A percentile compares a stretch with the other conserved stretches of the same genome.
These are phyloP conservation scores for Colletotrichum camelliae DNA, from an alignment of 2,329 filamentous ascomycete genomes.

Conservation along the genomic window DNA sequence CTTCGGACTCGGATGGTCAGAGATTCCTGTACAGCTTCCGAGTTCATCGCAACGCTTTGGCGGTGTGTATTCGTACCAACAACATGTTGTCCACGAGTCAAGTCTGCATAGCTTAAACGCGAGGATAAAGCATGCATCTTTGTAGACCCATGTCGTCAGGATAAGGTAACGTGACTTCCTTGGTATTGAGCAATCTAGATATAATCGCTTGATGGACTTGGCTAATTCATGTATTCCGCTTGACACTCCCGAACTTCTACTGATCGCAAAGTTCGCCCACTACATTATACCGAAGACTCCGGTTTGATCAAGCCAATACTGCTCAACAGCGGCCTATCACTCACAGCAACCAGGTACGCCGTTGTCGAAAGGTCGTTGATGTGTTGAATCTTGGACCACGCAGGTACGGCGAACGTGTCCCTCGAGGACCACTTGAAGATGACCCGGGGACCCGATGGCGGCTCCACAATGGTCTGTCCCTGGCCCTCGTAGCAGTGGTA, in stretches of 20 bases:
- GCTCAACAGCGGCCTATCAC: constrained; percentile 39
- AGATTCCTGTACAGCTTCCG: neutral
- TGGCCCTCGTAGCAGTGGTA: constrained; percentile 58
- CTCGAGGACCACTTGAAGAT: constrained; percentile 48
- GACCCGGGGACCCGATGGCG: constrained; percentile 32
- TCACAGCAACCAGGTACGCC: constrained; percentile 38
- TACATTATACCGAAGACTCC: neutral
- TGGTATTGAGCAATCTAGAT: neutral
- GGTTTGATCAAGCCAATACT: constrained; percentile 29
- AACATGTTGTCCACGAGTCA: too few species aligned
- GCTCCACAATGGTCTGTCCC: constrained; percentile 46
- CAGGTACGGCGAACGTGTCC: constrained; percentile 59
- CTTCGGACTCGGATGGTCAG: neutral
- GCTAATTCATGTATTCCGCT: neutral
- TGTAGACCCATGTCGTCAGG: too few species aligned
- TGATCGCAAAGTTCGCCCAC: too few species aligned
- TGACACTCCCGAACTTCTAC: neutral
- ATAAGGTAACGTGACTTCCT: neutral
- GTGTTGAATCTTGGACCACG: constrained; percentile 56
- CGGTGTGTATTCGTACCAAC: too few species aligned
- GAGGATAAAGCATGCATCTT: neutral
- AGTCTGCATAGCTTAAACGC: too few species aligned
- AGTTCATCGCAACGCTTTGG: too few species aligned
- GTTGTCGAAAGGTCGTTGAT: constrained; percentile 33
- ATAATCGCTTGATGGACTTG: neutral